Evolutionary conservation across 768 basidiomycete genomes (phyloP), one percentile per base, ranked within the genome.

Genomic region (Leccinum imitatum): DNA sequence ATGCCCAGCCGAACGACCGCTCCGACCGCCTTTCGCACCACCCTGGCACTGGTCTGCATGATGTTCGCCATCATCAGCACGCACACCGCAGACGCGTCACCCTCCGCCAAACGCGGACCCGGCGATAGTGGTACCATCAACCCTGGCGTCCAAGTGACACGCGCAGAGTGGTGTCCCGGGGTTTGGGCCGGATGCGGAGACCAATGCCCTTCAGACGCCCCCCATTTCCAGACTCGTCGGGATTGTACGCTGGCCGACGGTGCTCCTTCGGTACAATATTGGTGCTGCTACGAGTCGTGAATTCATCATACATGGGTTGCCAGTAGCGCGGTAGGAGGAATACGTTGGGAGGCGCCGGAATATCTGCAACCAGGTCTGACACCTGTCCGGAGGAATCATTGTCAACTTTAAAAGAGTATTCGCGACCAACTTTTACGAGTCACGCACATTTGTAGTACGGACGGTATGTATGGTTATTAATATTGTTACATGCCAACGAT

Each of bases 201-300:
- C 19, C 63, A 47, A 17, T 62, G 60, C 44, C 47, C 58, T 25
- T 3, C 59, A 30, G 17, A 61, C 11, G 55, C 54, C 7, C 60
- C 64, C 2, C 50, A 67, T 30, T 59, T 65, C 44, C 54, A 65
- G 58, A 68, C 56, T 13, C 58, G 54, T 23, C 53, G 60, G 35
- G 19, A 59, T 33, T 60, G 67, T 17, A 60, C 58, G 2, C 7
- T 62, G 46, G 44, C 44, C 19, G 35, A 51, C 13, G 51, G 54
- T 30, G 25, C 55, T 19, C 11, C 9, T 9, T 47, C 66, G 8
- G 27, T 65, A 46, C 56, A 61, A 53, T 62, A 62, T 31, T 62
- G 60, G 63, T 65, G 63, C 30, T 61, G 63, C 55, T 64, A 67
- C 37, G 15, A 47, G 4, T 53, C 55, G 35, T 53, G 30, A 35